Evolutionary conservation across 495 filamentous ascomycete species (phyloP), one percentile per base, ranked within the genome.

Genomic region (Xylaria flabelliformis): DNA sequence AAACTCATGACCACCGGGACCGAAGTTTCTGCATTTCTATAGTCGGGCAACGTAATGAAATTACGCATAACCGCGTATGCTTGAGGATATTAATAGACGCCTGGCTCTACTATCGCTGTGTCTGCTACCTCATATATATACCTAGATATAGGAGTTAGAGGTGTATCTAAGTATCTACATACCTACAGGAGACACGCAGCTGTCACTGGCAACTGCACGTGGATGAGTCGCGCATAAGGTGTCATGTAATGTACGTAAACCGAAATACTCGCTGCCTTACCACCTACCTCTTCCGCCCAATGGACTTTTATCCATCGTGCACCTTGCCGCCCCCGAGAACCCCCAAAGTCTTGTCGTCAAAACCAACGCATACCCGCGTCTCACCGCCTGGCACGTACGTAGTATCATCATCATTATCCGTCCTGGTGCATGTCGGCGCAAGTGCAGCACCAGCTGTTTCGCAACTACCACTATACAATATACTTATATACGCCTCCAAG

Each of bases 201-300:
- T 42, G 48, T 19, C 51, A 19, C 65, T 17, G 53, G 51, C 19
- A 42, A 50, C 41, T 69, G 55, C 67, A 67, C 64, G 67, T 69
- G 67, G 51, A 55, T 24, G 67, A 39, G 24, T 50, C 12, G 15
- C 29, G 64, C 64, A 55, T 67, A 53, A 36, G 64, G 44, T 46
- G 10, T 67, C n/a, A 64, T 64, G 62, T 48, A 24, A n/a, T 53
- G 29, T 36, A 53, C 15, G 42, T 46, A 65, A 65, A 65, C 26
- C 24, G 63, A 29, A 17, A 6, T 32, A 39, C 36, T 56, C 50
- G 12, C 65, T 41, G 50, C 65, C 50, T 67, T 67, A 44, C 50
- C 50, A 55, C 32, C 48, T 53, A 29, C 50, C 48, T 51, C 46
- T 50, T 39, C 64, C n/a, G 24, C 63, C 41, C 42, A 48, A 65